These are phyloP conservation scores for Botrytis elliptica DNA, from an alignment of 2,329 filamentous ascomycete genomes.

Conservation along the genomic window DNA sequence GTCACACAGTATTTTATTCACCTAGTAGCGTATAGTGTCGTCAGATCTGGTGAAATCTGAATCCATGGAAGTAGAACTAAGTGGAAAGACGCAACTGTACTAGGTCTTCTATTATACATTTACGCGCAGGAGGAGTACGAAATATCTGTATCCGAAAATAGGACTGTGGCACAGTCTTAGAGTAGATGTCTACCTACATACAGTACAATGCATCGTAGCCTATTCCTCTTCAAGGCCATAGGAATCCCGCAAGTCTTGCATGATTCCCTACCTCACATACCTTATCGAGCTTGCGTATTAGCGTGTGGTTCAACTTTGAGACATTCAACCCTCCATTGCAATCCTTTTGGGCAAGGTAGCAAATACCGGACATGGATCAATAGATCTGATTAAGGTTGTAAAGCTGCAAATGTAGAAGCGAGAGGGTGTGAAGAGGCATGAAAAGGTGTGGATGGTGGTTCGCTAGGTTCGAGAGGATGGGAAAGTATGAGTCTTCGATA, in stretches of 20 bases:
- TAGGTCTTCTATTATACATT: background rate
- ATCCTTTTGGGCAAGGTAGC: slow-evolving; percentile 1
- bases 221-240: background rate
- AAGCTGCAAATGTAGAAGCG: background rate
- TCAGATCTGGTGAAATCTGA: background rate
- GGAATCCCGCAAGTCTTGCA: background rate
- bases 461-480: background rate
- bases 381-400: background rate
- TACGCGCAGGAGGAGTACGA: background rate
- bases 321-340: slow-evolving; percentile 16
- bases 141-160: background rate
- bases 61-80: background rate
- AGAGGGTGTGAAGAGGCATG: slow-evolving; percentile 9
- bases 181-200: background rate
- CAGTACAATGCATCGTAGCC: background rate
- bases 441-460: slow-evolving; percentile 15
- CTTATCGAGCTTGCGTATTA: slow-evolving; percentile 8
- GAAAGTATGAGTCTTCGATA: slow-evolving; percentile 17
- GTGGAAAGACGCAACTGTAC: background rate
- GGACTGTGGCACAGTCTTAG: background rate
- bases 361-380: slow-evolving; percentile 18
- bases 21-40: background rate
- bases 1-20: background rate
- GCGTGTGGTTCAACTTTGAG: slow-evolving; percentile 21
- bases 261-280: background rate